A percentile compares a stretch with the other conserved stretches of the same genome.
phyloP scores from a whole-genome alignment of 2,329 filamentous ascomycete genomes.

The Cryoendolithus antarcticus region DNA sequence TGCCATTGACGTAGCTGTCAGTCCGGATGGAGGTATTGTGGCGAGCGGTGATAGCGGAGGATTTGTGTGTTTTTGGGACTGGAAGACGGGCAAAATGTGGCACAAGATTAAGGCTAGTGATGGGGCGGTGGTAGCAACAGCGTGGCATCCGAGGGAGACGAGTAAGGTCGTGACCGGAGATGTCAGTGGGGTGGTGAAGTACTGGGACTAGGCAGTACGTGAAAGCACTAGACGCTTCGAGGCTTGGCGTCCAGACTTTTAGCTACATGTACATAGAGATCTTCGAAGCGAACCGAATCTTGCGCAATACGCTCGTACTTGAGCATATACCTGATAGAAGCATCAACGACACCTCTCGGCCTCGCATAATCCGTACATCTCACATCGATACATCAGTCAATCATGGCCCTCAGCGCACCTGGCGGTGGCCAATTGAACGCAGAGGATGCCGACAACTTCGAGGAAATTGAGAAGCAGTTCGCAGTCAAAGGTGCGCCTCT shows the following conservation, averaged over 20 bases:
- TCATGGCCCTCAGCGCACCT: slow-evolving; percentile 15
- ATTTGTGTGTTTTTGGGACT: slow-evolving; percentile 94
- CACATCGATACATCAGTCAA: too few species aligned
- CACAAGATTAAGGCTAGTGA: slow-evolving; percentile 86
- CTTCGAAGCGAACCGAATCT: too few species aligned
- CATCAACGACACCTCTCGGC: too few species aligned
- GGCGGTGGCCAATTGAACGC: slow-evolving; percentile 23
- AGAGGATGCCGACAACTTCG: slow-evolving; percentile 52
- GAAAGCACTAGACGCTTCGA: too few species aligned
- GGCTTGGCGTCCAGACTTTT: too few species aligned
- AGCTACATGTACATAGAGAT: too few species aligned
- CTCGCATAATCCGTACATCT: too few species aligned
- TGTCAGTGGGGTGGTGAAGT: slow-evolving; percentile 74
- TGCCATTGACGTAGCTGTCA: slow-evolving; percentile 78
- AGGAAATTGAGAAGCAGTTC: slow-evolving; percentile 92
- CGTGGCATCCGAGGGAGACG: slow-evolving; percentile 96
- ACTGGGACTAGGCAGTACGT: slow-evolving; percentile 60
- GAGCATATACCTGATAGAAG: too few species aligned
- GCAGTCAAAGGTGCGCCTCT: slow-evolving; percentile 68
- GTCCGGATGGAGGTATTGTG: slow-evolving; percentile 84
- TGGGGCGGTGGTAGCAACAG: slow-evolving; percentile 69
- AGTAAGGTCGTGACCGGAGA: slow-evolving; percentile 89
- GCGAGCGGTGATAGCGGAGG: slow-evolving; percentile 77
- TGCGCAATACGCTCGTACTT: too few species aligned
- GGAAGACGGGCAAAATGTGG: slow-evolving; percentile 99